A percentile compares a stretch with the other conserved stretches of the same genome.
Evolutionary conservation across 495 filamentous ascomycete genomes (phyloP).

Genomic region (Trichoderma asperelloides): DNA sequence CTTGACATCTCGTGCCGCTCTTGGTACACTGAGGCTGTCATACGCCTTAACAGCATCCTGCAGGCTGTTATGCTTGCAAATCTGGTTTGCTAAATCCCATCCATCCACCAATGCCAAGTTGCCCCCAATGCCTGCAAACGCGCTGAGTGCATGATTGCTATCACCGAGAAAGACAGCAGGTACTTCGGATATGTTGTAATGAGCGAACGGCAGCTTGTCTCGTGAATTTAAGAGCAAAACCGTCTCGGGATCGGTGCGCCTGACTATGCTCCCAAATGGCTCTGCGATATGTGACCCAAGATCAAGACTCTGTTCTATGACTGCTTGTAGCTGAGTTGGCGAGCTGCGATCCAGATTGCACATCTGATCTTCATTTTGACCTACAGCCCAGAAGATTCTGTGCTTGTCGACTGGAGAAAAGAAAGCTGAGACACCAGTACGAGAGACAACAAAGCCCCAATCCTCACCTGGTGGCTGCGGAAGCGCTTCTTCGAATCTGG

Average conservation of each 20-base stretch:
- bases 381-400: constrained; percentile 24
- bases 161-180: constrained; percentile 34
- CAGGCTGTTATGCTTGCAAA: constrained; percentile 16
- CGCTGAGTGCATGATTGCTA: constrained; percentile 34
- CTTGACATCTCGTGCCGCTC: constrained; percentile 13
- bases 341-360: neutral
- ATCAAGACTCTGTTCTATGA: constrained; percentile 21
- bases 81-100: constrained; percentile 28
- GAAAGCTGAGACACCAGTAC: constrained; percentile 25
- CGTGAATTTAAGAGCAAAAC: constrained; percentile 21
- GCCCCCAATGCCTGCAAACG: constrained; percentile 36
- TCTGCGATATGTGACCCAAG: constrained; percentile 20
- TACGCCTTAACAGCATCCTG: constrained; percentile 19
- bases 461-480: constrained; percentile 21
- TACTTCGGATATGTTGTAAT: constrained; percentile 13
- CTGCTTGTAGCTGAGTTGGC: constrained; percentile 5
- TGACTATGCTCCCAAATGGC: constrained; percentile 24
- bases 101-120: constrained; percentile 34
- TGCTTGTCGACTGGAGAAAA: constrained; percentile 25
- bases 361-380: constrained; percentile 16
- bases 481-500: constrained; percentile 18
- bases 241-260: constrained; percentile 22
- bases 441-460: constrained; percentile 25
- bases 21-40: constrained; percentile 22
- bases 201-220: constrained; percentile 30